Base-by-base conservation (phyloP, 2,329 filamentous ascomycete species). In the Cytospora chrysosperma region DNA sequence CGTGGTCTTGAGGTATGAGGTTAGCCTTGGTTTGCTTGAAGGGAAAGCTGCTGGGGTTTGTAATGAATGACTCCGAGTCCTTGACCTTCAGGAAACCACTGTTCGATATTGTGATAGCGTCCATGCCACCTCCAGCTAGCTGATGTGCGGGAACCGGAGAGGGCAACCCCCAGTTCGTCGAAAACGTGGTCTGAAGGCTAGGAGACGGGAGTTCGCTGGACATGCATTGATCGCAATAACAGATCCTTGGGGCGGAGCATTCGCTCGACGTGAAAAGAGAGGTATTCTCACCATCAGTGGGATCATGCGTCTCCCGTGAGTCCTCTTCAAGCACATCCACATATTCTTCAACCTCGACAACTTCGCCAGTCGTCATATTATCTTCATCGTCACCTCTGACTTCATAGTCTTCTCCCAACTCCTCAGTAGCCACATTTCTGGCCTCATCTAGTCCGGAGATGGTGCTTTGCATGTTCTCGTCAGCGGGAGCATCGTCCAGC, bases 221-320 rank as follows among this genome's bases (percentile, higher is more conserved):
- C 51, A 61, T 55, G 50, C 64, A 64, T 34, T n/a, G 24, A 13
- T 50, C 54, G 64, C 64, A 64, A 8, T 34, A 51, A 49, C 61
- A 66, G 10, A 58, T 53, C 15, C 54, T 40, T 3, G 57, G 52
- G 9, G 54, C 50, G 21, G 40, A 27, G 27, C 64, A 64, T 28
- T 15, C 40, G 40, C 21, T 43, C 24, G 34, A 13, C 37, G 40
- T 26, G n/a, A 58, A 61, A 52, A 27, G 47, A 58, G 43, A 60
- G 26, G 32, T 30, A 19, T 55, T 50, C 64, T 66, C 61, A 66
- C 64, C 64, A 51, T 66, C 57, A 56, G 27, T 61, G 47, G 28
- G 28, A 50, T 53, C 61, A 17, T 64, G 52, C 30, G 34, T 54
- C 24, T 59, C 57, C 54, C 55, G 47, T n/a, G 59, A 32, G 2